Base-by-base conservation (phyloP, 352 stramenopile genomes). In the Thalassiosira hispida region DNA sequence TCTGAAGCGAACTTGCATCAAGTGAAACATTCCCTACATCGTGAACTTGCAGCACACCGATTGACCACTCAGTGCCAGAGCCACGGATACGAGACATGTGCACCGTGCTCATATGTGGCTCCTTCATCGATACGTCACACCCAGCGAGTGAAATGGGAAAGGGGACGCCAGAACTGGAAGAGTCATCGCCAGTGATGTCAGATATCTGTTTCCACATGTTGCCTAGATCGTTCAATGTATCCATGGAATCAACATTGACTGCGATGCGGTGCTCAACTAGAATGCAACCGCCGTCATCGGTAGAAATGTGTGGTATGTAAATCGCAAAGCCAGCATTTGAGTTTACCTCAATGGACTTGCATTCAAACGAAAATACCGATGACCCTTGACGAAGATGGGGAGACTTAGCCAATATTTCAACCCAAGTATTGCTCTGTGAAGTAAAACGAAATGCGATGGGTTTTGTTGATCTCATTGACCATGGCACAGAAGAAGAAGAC, bases 261-360 rank as follows among this genome's bases (percentile, higher is more conserved):
- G 16, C 14, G 9, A 53, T 53, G 18, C 44, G 44, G 27, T 53
- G 11, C 44, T 53, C 18, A 53, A 53, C 44, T 27, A 53, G n/a
- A 53, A 53, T 23, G 11, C 44, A 53, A 12, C 44, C 44, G 11
- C 5, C 18, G 16, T 49, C 42, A 27, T 53, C 14, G 27, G 44
- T 53, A 53, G 44, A 27, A 23, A 53, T 11, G 2, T 53, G 44
- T 16, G 44, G 44, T 2, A 53, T n/a, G 44, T 53, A n/a, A 23
- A 53, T 7, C 11, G 16, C 44, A 53, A 53, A 53, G 44, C 44
- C 44, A 16, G 18, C 9, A 53, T 53, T 53, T 53, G 44, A 53
- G n/a, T 53, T 53, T 11, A 53, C 18, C 2, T 53, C 44, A 8
- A 53, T 53, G 14, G 44, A 27, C 11, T 1, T 27, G 18, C 44